These are phyloP conservation scores for Trichoderma virens DNA, from an alignment of 495 filamentous ascomycete genomes.

Conservation along the genomic window DNA sequence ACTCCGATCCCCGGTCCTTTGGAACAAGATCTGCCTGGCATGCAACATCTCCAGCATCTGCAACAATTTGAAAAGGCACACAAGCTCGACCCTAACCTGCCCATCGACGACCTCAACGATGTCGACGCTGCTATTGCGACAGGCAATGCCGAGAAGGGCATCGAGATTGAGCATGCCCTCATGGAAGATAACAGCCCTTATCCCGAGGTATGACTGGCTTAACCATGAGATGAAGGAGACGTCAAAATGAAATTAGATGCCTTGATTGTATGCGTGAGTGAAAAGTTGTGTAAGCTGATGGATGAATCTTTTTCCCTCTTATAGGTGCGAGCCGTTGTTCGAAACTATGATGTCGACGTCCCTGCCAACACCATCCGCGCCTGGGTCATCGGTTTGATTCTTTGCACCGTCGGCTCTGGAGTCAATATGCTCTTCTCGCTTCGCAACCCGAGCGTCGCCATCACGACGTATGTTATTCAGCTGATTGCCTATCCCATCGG, in stretches of 20 bases:
- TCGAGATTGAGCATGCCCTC: slow-evolving; percentile 48
- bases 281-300: not conserved
- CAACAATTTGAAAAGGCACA: slow-evolving; percentile 51
- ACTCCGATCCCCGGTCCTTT: slow-evolving; percentile 14
- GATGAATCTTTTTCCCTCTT: slow-evolving; percentile 26
- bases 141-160: slow-evolving; percentile 43
- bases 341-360: slow-evolving; percentile 59
- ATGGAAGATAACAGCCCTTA: slow-evolving; percentile 63
- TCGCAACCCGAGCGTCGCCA: slow-evolving; percentile 53
- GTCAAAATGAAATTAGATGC: no score
- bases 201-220: slow-evolving; percentile 48
- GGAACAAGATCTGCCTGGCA: slow-evolving; percentile 19
- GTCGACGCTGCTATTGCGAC: slow-evolving; percentile 52
- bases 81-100: slow-evolving; percentile 62
- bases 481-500: slow-evolving; percentile 63
- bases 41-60: slow-evolving; percentile 28
- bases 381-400: slow-evolving; percentile 60
- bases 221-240: slow-evolving; percentile 18
- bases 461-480: slow-evolving; percentile 62
- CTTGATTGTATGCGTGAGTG: no score
- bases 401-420: slow-evolving; percentile 54
- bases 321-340: slow-evolving; percentile 55
- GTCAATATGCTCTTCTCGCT: slow-evolving; percentile 69
- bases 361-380: slow-evolving; percentile 63
- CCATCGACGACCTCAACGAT: slow-evolving; percentile 51